phyloP scores from a whole-genome alignment of 805 yeast species.

The Pichia rugopelliculosa region DNA sequence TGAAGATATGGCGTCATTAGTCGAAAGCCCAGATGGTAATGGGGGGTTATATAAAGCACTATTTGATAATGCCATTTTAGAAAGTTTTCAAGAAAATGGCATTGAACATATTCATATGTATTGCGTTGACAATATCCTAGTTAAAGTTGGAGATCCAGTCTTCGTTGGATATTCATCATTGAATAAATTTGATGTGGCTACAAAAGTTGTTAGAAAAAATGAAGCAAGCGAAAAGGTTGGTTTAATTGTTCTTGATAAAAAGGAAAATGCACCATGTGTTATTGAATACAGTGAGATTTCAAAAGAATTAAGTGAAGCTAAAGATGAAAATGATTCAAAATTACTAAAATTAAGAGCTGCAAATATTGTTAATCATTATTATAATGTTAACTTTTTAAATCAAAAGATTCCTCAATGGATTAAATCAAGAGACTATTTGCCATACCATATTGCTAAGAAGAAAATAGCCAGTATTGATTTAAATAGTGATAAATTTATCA shows the following conservation, averaged over 20 bases:
- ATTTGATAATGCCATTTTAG: slow-evolving; percentile 50
- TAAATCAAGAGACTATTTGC: slow-evolving; percentile 54
- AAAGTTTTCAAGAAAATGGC: slow-evolving; percentile 59
- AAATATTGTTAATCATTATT: slow-evolving; percentile 94
- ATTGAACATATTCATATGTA: slow-evolving; percentile 91
- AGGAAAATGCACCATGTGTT: slow-evolving; percentile 65
- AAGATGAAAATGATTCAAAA: slow-evolving; percentile 51
- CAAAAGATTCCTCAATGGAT: slow-evolving; percentile 63
- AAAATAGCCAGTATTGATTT: slow-evolving; percentile 56
- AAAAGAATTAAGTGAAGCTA: slow-evolving; percentile 54
- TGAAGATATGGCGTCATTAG: slow-evolving; percentile 45
- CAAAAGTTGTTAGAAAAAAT: slow-evolving; percentile 91
- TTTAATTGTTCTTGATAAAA: slow-evolving; percentile 65
- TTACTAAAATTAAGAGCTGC: slow-evolving; percentile 77
- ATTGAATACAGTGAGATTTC: slow-evolving; percentile 93
- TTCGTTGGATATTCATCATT: slow-evolving; percentile 78
- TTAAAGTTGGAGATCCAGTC: slow-evolving; percentile 87
- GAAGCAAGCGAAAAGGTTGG: slow-evolving; percentile 88
- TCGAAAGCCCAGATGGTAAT: slow-evolving; percentile 95
- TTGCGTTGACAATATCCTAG: slow-evolving; percentile 92
- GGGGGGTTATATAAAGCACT: slow-evolving; percentile 94
- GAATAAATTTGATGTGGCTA: slow-evolving; percentile 66
- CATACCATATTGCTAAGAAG: slow-evolving; percentile 93
- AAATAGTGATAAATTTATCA: slow-evolving; percentile 36
- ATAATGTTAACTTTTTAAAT: slow-evolving; percentile 67